Percentiles rank a stretch among this genome's conserved stretches.
phyloP scores from a whole-genome alignment of 2,329 filamentous ascomycete species.

The Fusarium verrucosum region DNA sequence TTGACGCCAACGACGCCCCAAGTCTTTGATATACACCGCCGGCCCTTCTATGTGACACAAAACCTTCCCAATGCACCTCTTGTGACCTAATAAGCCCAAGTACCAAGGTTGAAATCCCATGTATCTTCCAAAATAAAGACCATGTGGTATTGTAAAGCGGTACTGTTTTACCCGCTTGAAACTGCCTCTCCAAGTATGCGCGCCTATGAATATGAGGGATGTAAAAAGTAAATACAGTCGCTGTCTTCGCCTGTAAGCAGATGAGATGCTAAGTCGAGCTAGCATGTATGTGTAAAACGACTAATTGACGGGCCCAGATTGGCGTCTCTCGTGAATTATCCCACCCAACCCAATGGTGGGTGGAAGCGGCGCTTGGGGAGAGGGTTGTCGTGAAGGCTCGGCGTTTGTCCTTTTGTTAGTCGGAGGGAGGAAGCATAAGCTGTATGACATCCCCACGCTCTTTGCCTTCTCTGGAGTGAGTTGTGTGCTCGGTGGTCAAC shows the following conservation, averaged over 20 bases:
- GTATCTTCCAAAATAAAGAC: conserved; percentile 1
- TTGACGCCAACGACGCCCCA: neutral
- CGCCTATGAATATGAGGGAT: conserved; percentile 6
- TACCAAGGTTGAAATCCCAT: neutral
- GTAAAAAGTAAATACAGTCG: conserved; percentile 8
- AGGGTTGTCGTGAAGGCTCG: neutral
- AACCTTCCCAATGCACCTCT: neutral
- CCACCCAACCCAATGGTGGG: neutral
- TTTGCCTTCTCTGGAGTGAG: neutral
- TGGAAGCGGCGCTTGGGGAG: conserved; percentile 8
- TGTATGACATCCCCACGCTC: neutral
- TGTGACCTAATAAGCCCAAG: neutral
- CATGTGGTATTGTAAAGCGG: conserved; percentile 6
- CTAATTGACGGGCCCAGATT: conserved; percentile 20
- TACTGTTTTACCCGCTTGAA: conserved; percentile 22
- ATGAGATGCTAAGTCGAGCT: neutral
- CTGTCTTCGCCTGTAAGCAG: neutral
- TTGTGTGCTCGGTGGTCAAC: neutral
- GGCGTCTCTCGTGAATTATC: neutral
- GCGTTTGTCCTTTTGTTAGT: conserved; percentile 10
- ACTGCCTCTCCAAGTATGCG: neutral
- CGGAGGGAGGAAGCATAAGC: neutral
- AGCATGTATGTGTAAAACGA: conserved; percentile 1
- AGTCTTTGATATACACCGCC: neutral
- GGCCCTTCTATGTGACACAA: neutral